Percentiles rank a stretch among this genome's conserved stretches.
These are phyloP conservation scores for Aureobasidium sp. DNA, from an alignment of 2,329 filamentous ascomycete genomes.

Conservation along the genomic window DNA sequence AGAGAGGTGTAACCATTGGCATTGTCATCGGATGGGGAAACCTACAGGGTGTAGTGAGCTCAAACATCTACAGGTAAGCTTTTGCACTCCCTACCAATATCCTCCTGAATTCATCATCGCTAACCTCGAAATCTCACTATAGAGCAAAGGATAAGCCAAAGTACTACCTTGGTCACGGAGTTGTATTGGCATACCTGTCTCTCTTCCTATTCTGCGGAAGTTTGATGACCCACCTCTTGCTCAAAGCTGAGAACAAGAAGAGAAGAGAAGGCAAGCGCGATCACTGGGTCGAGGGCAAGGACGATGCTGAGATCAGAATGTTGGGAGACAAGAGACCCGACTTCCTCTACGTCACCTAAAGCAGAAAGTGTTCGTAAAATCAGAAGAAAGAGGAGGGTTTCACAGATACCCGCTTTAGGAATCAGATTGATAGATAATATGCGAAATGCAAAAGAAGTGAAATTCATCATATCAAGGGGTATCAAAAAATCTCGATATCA, in stretches of 20 bases:
- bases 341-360: conserved; percentile 21
- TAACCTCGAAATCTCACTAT: conserved; percentile 36
- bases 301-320: conserved; percentile 50
- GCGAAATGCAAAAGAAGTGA: not conserved
- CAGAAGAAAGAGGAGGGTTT: not conserved
- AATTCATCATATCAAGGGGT: conserved; percentile 3
- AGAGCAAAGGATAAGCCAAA: conserved; percentile 39
- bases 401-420: no score
- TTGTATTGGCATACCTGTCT: conserved; percentile 65
- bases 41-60: conserved; percentile 58
- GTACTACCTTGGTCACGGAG: conserved; percentile 65
- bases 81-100: no score
- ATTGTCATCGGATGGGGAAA: conserved; percentile 91
- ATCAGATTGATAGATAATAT: not conserved
- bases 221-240: conserved; percentile 52
- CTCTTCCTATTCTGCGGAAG: conserved; percentile 63
- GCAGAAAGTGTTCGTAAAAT: no score
- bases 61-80: conserved; percentile 21
- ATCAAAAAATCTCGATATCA: conserved; percentile 24
- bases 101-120: no score
- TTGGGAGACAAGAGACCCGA: conserved; percentile 56
- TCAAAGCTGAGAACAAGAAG: conserved; percentile 61
- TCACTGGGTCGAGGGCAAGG: conserved; percentile 55
- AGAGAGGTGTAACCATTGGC: conserved; percentile 80
- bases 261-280: conserved; percentile 57